Conservation (phyloP, 2,329 filamentous ascomycete species). For the Xylaria digitata region DNA sequence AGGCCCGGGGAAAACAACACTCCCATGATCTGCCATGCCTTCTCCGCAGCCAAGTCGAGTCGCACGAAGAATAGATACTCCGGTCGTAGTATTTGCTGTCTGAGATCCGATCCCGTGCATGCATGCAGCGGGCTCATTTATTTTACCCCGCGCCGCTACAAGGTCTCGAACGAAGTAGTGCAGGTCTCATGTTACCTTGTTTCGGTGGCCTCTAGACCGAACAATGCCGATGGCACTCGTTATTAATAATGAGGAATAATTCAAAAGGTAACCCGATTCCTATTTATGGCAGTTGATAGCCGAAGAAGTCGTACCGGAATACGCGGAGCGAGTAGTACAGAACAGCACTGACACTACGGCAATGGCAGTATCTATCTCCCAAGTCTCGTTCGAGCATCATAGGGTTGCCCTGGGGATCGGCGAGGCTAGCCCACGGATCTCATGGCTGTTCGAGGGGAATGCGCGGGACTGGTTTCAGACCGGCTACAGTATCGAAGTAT, state of each 20-base stretch:
- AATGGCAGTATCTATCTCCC: conserved; percentile 55
- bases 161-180: background rate
- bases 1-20: no score
- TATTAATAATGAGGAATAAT: conserved; percentile 25
- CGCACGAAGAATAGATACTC: background rate
- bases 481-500: conserved; percentile 58
- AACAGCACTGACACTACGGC: conserved; percentile 23
- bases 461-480: conserved; percentile 57
- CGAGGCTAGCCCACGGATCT: conserved; percentile 57
- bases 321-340: background rate
- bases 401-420: conserved; percentile 57
- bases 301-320: no score
- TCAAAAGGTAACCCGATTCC: conserved; percentile 23
- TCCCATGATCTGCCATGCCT: background rate
- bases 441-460: conserved; percentile 58
- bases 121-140: background rate
- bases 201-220: conserved; percentile 25
- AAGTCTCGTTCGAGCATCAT: conserved; percentile 58
- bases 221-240: background rate
- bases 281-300: background rate
- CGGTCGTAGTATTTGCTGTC: background rate
- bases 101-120: conserved; percentile 4
- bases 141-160: conserved; percentile 21
- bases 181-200: background rate
- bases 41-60: conserved; percentile 5